Base-by-base conservation (phyloP, 1,139 yeast species). In the Nakaseomyces delphensis region DNA sequence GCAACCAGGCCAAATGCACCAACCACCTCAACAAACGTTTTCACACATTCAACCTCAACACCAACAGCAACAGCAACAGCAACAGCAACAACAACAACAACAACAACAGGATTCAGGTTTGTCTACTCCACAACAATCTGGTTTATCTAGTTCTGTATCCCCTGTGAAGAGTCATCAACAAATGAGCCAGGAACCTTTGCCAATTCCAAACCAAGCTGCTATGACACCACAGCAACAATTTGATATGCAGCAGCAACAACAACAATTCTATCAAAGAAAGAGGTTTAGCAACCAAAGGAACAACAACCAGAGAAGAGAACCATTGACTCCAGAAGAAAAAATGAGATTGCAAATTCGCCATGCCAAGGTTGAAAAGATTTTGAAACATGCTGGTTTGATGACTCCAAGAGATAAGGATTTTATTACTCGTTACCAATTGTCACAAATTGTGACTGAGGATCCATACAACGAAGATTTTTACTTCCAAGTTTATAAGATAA, bases 391-490 rank as follows among this genome's bases (percentile, higher is more conserved):
- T 21, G 96, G 96, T 47, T 77, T 91, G 51, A 91, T 91, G 98
- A 85, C 89, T 53, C 95, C 95, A 47, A 84, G 89, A 68, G 98
- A 91, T 63, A 89, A 89, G 67, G 96, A 89, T 65, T 87, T 86
- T 58, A 91, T 91, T 42, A 85, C 96, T 40, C 76, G 96, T 60
- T 83, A 89, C 60, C 98, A 93, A 65, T 73, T 91, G 51, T 87
- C 96, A 39, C 96, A 89, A 61, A 83, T 91, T 65, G 96, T 91
- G 38, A 84, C 96, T 15, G 97, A 89, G 45, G 98, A 93, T 63
- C 98, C 98, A 9, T 86, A 84, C 63, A 87, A 86, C 57, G 98
- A 91, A 63, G 98, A 93, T 67, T 93, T 91, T 58, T 91, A 91
- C 62, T 87, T 84, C 57, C 97, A 91, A 64, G 96, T 93, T 33